Evolutionary conservation across 2,329 filamentous ascomycete genomes (phyloP), one percentile per base, ranked within the genome.

Genomic region (Torrubiellomyces zombiae): DNA sequence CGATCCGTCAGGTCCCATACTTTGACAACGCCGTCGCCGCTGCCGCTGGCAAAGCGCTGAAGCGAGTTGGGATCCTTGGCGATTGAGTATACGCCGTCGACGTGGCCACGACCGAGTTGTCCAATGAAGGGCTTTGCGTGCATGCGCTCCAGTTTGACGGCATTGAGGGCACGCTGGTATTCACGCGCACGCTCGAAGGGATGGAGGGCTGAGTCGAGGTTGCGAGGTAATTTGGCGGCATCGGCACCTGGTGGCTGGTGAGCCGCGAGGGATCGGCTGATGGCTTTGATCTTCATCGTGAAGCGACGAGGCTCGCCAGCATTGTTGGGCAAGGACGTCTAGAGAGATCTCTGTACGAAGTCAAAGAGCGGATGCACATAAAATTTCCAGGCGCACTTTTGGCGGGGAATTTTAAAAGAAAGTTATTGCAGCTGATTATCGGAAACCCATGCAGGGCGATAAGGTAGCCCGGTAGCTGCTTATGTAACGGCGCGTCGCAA

Each of bases 141-240:
- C 77, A 94, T 86, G 39, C 85, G 77, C 55, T 93, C 82, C 32
- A 94, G 57, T 51, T 94, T 94, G 30, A 83, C 82, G 14, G 85
- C 85, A 67, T 82, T 66, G 35, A 67, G 50, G 6, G 63, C 62
- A 28, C 62, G 48, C 26, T 57, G 48, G 38, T 62, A 63, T 56
- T 93, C 85, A 50, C 83, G 63, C 23, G 85, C 85, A 42, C 82
- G 67, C 53, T 92, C 83, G 52, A 94, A 93, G 3, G 81, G 85
- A 53, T 93, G 83, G 31, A 86, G 66, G 20, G 79, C 74, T 15
- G 85, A 78, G 54, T 92, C 80, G 42, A 91, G 63, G 44, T 79
- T 80, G 36, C 73, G 67, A 31, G 73, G 69, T 39, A 67, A 57
- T 42, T 72, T 75, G 26, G 68, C 52, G 27, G 73, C 66, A 47